These are phyloP conservation scores for Hymenoscyphus scutula DNA, from an alignment of 2,329 filamentous ascomycete genomes.

Conservation along the genomic window DNA sequence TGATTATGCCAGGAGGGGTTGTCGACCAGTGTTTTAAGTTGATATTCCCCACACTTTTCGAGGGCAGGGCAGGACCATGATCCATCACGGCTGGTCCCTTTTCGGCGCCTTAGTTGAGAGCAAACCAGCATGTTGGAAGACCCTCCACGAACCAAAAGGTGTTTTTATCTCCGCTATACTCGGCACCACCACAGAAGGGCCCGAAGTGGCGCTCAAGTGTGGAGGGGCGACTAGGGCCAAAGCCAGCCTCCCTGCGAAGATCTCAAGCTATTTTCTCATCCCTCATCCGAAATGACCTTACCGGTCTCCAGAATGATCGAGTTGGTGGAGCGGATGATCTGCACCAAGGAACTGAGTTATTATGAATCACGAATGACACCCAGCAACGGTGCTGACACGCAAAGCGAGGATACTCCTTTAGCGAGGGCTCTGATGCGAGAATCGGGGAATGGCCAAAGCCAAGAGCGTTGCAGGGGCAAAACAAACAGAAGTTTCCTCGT, in stretches of 20 bases:
- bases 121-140: slow-evolving; percentile 29
- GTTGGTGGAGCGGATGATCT: slow-evolving; percentile 25
- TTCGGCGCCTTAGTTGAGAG: slow-evolving; percentile 35
- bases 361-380: slow-evolving; percentile 33
- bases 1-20: slow-evolving; percentile 32
- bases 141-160: slow-evolving; percentile 27
- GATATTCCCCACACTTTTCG: slow-evolving; percentile 34
- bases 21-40: slow-evolving; percentile 38
- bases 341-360: slow-evolving; percentile 28
- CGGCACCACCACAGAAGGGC: no score
- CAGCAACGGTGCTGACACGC: slow-evolving; percentile 14
- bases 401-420: not conserved
- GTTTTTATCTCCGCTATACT: slow-evolving; percentile 2
- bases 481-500: not conserved
- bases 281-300: slow-evolving; percentile 33
- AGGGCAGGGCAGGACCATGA: slow-evolving; percentile 24
- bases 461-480: slow-evolving; percentile 6
- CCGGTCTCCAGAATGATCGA: slow-evolving; percentile 2
- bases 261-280: slow-evolving; percentile 30
- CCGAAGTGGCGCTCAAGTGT: slow-evolving; percentile 19
- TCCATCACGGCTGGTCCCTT: slow-evolving; percentile 30
- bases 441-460: not conserved
- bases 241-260: slow-evolving; percentile 24
- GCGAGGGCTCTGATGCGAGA: slow-evolving; percentile 4
- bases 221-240: not conserved